A percentile compares a stretch with the other conserved stretches of the same genome.
These are phyloP conservation scores for Saccharomycopsis hybrid DNA, from an alignment of 1,139 yeast genomes.

Conservation along the genomic window DNA sequence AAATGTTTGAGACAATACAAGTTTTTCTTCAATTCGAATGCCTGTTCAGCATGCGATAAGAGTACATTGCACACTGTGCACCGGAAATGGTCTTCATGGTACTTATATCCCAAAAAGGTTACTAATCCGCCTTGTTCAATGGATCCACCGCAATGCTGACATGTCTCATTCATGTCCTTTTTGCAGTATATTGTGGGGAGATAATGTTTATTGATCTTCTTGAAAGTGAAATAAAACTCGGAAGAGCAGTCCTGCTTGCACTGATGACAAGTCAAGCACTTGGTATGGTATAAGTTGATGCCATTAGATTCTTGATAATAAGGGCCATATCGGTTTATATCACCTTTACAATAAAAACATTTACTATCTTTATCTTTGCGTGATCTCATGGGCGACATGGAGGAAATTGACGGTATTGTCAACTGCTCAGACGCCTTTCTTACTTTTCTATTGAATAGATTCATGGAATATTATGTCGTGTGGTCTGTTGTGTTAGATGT, in stretches of 20 bases:
- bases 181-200: conserved; percentile 19
- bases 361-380: conserved; percentile 9
- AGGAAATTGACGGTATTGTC: conserved; percentile 1
- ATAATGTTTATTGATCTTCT: conserved; percentile 18
- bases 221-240: conserved; percentile 18
- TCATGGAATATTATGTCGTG: no score
- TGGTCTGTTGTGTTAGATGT: not conserved
- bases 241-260: conserved; percentile 17
- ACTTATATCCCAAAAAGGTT: conserved; percentile 15
- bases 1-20: conserved; percentile 15
- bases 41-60: conserved; percentile 3
- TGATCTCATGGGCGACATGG: conserved; percentile 1
- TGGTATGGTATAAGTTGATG: conserved; percentile 12
- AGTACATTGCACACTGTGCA: conserved; percentile 9
- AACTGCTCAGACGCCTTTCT: conserved; percentile 18
- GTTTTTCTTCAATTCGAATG: conserved; percentile 12
- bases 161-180: conserved; percentile 18
- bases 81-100: conserved; percentile 18
- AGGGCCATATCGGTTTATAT: conserved; percentile 5
- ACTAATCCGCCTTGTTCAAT: conserved; percentile 17
- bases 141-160: conserved; percentile 11
- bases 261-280: conserved; percentile 18
- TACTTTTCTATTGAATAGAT: conserved; percentile 13
- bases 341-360: conserved; percentile 20
- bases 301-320: conserved; percentile 12